Base-by-base conservation (phyloP, 2,329 filamentous ascomycete genomes). In the Zarea fungicola region DNA sequence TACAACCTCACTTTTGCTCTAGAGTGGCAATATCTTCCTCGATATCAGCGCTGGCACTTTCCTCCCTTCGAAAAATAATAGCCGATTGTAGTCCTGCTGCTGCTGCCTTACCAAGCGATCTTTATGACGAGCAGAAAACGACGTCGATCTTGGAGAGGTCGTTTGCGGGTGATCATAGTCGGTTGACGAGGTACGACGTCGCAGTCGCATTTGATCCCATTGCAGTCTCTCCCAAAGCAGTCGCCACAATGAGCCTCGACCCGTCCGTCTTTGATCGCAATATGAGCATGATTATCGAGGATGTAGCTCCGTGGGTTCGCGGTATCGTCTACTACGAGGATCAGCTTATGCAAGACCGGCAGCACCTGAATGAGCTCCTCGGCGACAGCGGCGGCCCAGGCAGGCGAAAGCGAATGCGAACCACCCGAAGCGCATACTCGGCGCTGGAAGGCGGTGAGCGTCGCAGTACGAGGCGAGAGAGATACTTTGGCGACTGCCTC, bases 281-380 rank as follows among this genome's bases (percentile, higher is more conserved):
- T 0, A 70, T 86, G 58, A 64, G 66, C 1, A 72, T 84, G 18
- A 80, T 96, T 26, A 76, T 80, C 0, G 70, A 84, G 11, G 93
- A 99, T 54, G 73, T 97, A 2, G 91, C 90, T 0, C 93, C 95
- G 0, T 97, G 89, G 63, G 80, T 97, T n/a, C 86, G 95, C 10
- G 76, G 78, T 31, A 97, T 99, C 52, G 83, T 92, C 2, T 75
- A 83, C 0, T 87, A 85, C 60, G 92, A 97, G 57, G 71, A 81
- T 18, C 75, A 74, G 1, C 76, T 93, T 1, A 85, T 89, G 59
- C 73, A 81, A 52, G 80, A 89, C 54, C 79, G 89, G 10, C 63
- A 79, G 7, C 76, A 77, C 16, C 65, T 87, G 9, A 81, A 80
- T 55, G 81, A 74, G 47, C 64, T 89, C 1, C 66, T 87, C 11